phyloP scores from a whole-genome alignment of 1,284 basidiomycete genomes.

The Cryptococcus sp. region DNA sequence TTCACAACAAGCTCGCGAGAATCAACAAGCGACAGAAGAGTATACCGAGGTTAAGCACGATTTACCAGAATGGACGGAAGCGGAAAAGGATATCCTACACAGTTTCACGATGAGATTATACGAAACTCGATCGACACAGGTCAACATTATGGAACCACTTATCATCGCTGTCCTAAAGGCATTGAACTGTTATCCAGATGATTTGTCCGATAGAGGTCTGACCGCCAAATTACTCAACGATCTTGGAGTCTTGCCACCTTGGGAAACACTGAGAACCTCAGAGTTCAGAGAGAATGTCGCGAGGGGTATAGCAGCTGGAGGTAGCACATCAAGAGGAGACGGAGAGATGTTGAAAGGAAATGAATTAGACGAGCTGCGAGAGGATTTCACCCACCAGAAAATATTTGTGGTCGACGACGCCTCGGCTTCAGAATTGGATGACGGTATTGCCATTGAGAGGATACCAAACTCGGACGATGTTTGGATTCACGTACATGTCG shows the following conservation, averaged over 20 bases:
- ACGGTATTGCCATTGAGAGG: constrained; percentile 79
- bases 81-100: constrained; percentile 62
- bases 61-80: constrained; percentile 52
- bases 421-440: constrained; percentile 82
- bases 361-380: constrained; percentile 50
- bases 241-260: constrained; percentile 66
- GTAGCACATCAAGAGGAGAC: constrained; percentile 25
- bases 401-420: constrained; percentile 89
- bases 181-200: constrained; percentile 48
- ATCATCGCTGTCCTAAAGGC: constrained; percentile 62
- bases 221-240: constrained; percentile 57
- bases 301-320: constrained; percentile 16
- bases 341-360: constrained; percentile 41
- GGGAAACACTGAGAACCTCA: constrained; percentile 54
- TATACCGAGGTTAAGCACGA: constrained; percentile 18
- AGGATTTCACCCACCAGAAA: constrained; percentile 76
- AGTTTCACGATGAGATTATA: constrained; percentile 64
- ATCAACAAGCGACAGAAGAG: constrained; percentile 20
- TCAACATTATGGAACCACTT: constrained; percentile 58
- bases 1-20: constrained; percentile 29
- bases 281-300: constrained; percentile 21
- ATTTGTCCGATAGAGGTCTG: constrained; percentile 47
- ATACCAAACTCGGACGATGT: constrained; percentile 57
- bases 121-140: constrained; percentile 59
- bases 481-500: constrained; percentile 92